phyloP scores from a whole-genome alignment of 306 rosid species.

The Lathyrus tuberosus region DNA sequence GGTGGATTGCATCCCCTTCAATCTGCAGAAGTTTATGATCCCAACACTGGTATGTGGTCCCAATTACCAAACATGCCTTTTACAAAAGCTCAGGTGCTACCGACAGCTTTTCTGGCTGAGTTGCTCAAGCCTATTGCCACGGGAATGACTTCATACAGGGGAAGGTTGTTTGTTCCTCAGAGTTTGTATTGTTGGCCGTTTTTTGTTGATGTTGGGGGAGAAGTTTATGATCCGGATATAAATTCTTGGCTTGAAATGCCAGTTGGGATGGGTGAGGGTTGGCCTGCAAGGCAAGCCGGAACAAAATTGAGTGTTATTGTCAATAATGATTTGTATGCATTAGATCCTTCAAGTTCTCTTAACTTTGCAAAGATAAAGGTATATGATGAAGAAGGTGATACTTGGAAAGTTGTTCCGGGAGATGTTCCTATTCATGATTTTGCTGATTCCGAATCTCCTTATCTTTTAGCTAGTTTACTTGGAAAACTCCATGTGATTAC shows the following conservation, averaged over 20 bases:
- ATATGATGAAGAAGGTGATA: conserved; percentile 49
- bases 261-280: conserved; percentile 51
- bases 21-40: conserved; percentile 55
- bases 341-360: conserved; percentile 51
- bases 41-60: conserved; percentile 45
- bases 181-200: conserved; percentile 56
- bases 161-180: conserved; percentile 55
- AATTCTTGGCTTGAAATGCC: conserved; percentile 58
- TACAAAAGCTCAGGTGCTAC: conserved; percentile 46
- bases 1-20: conserved; percentile 53
- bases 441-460: conserved; percentile 50
- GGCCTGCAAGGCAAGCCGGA: conserved; percentile 64
- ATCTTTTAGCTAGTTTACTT: conserved; percentile 53
- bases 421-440: conserved; percentile 51
- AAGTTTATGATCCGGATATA: conserved; percentile 50
- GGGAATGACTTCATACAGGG: conserved; percentile 53
- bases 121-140: conserved; percentile 56
- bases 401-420: conserved; percentile 54
- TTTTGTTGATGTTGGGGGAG: conserved; percentile 57
- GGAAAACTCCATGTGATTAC: conserved; percentile 55
- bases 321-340: conserved; percentile 45
- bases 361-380: conserved; percentile 48
- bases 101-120: conserved; percentile 52
- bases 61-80: conserved; percentile 56
- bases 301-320: conserved; percentile 47